Evolutionary conservation across 805 yeast genomes (phyloP).

Genomic region (Saccharomycopsis selenospora): DNA sequence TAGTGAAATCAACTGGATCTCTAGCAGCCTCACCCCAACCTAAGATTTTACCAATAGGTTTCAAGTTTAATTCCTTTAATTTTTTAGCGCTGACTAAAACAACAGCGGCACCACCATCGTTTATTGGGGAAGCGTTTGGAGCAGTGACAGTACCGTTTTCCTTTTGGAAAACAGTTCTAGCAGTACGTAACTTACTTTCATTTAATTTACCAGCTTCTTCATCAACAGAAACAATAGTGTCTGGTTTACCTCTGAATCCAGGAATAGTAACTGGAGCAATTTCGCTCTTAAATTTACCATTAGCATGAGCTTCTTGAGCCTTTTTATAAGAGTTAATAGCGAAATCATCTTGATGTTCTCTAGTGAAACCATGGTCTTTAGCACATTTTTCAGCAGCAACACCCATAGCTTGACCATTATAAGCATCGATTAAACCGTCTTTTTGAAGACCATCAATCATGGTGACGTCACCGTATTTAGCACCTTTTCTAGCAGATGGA

Average conservation of each 20-base stretch:
- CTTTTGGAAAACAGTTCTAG: conserved; percentile 91
- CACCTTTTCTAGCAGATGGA: conserved; percentile 79
- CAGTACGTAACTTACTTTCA: conserved; percentile 66
- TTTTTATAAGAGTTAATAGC: conserved; percentile 83
- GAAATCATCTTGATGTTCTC: conserved; percentile 84
- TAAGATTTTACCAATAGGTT: conserved; percentile 78
- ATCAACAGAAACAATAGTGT: conserved; percentile 57
- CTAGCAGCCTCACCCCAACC: conserved; percentile 99
- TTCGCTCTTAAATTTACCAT: conserved; percentile 75
- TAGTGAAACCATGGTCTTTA: conserved; percentile 60
- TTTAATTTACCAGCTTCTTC: conserved; percentile 79
- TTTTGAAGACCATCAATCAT: conserved; percentile 83
- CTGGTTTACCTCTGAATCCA: conserved; percentile 88
- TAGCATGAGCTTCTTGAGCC: conserved; percentile 71
- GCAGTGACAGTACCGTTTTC: conserved; percentile 96
- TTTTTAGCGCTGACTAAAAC: conserved; percentile 79
- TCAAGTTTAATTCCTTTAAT: conserved; percentile 76
- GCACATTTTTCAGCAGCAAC: conserved; percentile 97
- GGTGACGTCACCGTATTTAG: conserved; percentile 76
- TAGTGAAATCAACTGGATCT: conserved; percentile 89
- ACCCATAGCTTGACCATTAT: conserved; percentile 87
- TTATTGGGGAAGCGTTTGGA: conserved; percentile 91
- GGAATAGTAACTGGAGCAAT: conserved; percentile 82
- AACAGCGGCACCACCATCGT: conserved; percentile 98
- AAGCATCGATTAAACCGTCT: conserved; percentile 92